Base-by-base conservation (phyloP, 371 early-diverging fungal species). In the Lichtheimia corymbifera region DNA sequence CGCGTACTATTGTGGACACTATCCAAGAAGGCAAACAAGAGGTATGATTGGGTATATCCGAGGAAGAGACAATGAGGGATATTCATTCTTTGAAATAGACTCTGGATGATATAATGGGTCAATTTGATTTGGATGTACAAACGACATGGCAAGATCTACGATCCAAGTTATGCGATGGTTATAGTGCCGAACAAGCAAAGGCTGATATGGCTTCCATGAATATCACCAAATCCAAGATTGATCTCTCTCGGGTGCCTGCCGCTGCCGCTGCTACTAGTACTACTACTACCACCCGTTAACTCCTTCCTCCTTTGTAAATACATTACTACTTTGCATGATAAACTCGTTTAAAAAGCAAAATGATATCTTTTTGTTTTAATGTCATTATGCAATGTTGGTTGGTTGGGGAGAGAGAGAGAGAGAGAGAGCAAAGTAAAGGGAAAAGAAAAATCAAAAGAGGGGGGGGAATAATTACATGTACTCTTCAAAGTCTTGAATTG, bases 11-110 rank as follows among this genome's bases (percentile, higher is more conserved):
- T 5, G 51, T 73, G 20, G 67, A 69, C 28, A 53, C 72, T 11
- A 55, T 78, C n/a, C 51, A 71, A 35, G 66, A 67, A 59, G 67
- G 66, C 41, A 54, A 73, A 54, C 65, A 73, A 58, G 70, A 78
- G 64, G 79, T 78, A 77, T 13, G 51, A 11, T 20, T 49, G 14
- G 5, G 15, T 52, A 20, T 53, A 9, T 18, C 4, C 41, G 44
- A 20, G 1, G 28, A 43, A 17, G 28, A 15, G 18, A 20, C 18
- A 50, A 30, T 30, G 47, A 59, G n/a, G 5, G n/a, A 27, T 22
- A 50, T 44, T 5, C 15, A 30, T 17, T 14, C 11, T 44, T 44
- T 12, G 0, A 20, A 1, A 27, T 64, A 77, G 78, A 70, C 70
- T 11, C 7, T 68, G 25, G 35, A 65, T 40, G 66, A 63, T 20